These are phyloP conservation scores for Morella rubra DNA, from an alignment of 306 rosid species.

Conservation along the genomic window DNA sequence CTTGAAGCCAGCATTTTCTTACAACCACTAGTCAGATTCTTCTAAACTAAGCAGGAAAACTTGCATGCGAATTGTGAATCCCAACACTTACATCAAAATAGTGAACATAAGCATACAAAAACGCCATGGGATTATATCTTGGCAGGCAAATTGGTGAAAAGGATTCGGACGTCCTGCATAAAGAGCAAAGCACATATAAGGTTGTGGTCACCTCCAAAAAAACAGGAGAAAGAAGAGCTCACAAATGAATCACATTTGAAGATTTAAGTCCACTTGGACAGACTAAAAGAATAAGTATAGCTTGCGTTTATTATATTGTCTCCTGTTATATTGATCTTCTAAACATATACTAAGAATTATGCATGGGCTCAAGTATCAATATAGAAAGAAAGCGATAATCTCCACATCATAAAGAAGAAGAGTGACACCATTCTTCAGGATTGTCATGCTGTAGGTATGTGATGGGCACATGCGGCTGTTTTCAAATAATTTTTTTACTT, in stretches of 20 bases:
- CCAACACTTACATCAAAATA: slow-evolving; percentile 75
- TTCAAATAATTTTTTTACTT: too few species aligned
- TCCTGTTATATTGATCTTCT: neutral
- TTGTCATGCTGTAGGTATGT: neutral
- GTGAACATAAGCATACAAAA: slow-evolving; percentile 86
- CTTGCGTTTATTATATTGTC: neutral
- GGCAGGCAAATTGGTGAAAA: slow-evolving; percentile 97
- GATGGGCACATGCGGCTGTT: too few species aligned
- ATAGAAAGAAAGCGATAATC: too few species aligned
- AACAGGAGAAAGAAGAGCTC: neutral
- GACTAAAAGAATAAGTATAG: neutral
- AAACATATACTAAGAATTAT: neutral
- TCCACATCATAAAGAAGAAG: neutral
- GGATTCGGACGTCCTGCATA: slow-evolving; percentile 92
- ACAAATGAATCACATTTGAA: neutral
- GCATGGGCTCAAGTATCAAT: neutral
- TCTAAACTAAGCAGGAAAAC: neutral
- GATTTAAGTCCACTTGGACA: neutral
- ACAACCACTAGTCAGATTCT: neutral
- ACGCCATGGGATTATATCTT: slow-evolving; percentile 91
- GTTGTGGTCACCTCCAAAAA: neutral
- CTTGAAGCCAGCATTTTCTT: neutral
- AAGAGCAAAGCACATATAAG: slow-evolving; percentile 14
- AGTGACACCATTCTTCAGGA: neutral
- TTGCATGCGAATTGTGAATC: neutral